These are phyloP conservation scores for Rhynchospora pubera DNA, from an alignment of 176 grass and related monocot genomes.

Conservation along the genomic window DNA sequence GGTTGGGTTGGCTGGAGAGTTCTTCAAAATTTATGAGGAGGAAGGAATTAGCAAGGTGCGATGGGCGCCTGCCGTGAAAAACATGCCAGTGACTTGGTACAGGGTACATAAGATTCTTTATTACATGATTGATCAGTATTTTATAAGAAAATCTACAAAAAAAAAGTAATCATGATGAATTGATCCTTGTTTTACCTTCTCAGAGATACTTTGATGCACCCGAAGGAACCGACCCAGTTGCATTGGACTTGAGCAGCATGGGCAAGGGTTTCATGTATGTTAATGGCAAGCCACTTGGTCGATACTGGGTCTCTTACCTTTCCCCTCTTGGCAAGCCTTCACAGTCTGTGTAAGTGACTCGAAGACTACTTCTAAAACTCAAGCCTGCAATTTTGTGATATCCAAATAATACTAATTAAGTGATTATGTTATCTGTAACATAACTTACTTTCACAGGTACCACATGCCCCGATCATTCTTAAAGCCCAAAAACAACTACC, in stretches of 20 bases:
- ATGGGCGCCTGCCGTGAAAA: constrained; percentile 30
- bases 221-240: constrained; percentile 48
- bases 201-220: constrained; percentile 87
- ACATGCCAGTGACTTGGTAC: constrained; percentile 57
- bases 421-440: neutral
- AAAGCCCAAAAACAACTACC: constrained; percentile 63
- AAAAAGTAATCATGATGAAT: neutral
- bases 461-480: constrained; percentile 64
- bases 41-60: constrained; percentile 27
- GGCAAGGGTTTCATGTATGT: constrained; percentile 62
- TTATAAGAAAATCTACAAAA: neutral
- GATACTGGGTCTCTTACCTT: constrained; percentile 57
- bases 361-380: neutral
- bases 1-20: constrained; percentile 59
- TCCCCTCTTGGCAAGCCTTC: constrained; percentile 51
- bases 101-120: constrained; percentile 42
- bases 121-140: neutral
- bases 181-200: constrained; percentile 1
- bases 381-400: too few species aligned
- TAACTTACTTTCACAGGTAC: constrained; percentile 37
- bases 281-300: constrained; percentile 50
- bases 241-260: constrained; percentile 75
- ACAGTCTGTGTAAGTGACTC: constrained; percentile 51
- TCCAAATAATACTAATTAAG: neutral
- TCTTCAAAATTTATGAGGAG: constrained; percentile 48